Percentiles rank a stretch among this genome's conserved stretches.
These are phyloP conservation scores for Aristolochia fimbriata DNA, from an alignment of 164 flowering plant species.

Conservation along the genomic window DNA sequence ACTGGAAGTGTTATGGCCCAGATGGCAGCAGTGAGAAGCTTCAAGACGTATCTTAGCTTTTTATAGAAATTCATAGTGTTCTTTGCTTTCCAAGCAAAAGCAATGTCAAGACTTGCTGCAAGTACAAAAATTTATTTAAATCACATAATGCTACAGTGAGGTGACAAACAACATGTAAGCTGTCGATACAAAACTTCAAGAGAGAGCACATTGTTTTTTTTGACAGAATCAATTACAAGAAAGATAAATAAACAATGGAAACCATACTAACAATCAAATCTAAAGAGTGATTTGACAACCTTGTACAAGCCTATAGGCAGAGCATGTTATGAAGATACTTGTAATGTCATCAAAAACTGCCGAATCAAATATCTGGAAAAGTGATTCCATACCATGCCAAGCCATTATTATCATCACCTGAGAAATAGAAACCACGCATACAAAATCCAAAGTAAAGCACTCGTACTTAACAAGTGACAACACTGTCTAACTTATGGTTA, in stretches of 20 bases:
- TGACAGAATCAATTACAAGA: too few relatives aligned
- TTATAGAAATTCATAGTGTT: conserved; percentile 41
- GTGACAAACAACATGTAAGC: background rate
- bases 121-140: conserved; percentile 1
- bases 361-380: conserved; percentile 57
- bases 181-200: background rate
- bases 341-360: conserved; percentile 30
- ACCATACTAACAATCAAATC: too few relatives aligned
- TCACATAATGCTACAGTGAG: background rate
- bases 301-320: conserved; percentile 63
- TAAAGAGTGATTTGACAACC: conserved; percentile 27
- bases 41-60: conserved; percentile 37
- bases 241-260: background rate
- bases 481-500: conserved; percentile 1
- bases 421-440: conserved; percentile 2
- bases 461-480: background rate
- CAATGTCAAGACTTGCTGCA: conserved; percentile 82
- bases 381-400: conserved; percentile 68
- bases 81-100: conserved; percentile 85
- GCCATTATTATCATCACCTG: conserved; percentile 93
- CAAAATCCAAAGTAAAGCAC: conserved; percentile 1
- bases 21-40: conserved; percentile 50
- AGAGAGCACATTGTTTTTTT: too few relatives aligned
- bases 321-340: conserved; percentile 40
- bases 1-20: conserved; percentile 88